These are phyloP conservation scores for Auricularia sp. DNA, from an alignment of 768 basidiomycete species.

Conservation along the genomic window DNA sequence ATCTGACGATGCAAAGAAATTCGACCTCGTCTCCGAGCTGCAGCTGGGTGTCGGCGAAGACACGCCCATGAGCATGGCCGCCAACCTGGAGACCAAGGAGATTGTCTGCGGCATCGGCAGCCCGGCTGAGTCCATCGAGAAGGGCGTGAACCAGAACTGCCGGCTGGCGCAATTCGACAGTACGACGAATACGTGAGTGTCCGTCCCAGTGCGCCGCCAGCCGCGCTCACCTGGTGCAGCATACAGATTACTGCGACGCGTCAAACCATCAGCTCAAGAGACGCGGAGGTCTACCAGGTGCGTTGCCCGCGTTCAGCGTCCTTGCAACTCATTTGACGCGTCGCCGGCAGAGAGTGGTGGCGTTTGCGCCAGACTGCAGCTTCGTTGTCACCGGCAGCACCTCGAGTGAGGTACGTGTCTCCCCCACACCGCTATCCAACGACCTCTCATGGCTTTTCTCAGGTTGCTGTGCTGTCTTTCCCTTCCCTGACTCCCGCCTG, in stretches of 20 bases:
- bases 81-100: conserved; percentile 47
- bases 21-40: conserved; percentile 55
- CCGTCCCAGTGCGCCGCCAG: not conserved
- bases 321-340: conserved; percentile 8
- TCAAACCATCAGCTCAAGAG: conserved; percentile 51
- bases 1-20: conserved; percentile 32
- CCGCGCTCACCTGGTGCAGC: conserved; percentile 25
- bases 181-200: conserved; percentile 38
- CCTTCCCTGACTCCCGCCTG: conserved; percentile 41
- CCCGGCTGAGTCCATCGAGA: conserved; percentile 44
- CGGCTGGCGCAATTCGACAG: conserved; percentile 54
- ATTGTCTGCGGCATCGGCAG: conserved; percentile 87
- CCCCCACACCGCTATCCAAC: conserved; percentile 8
- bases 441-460: conserved; percentile 13
- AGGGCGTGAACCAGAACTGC: conserved; percentile 76
- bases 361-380: conserved; percentile 58
- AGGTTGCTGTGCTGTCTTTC: conserved; percentile 60
- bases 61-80: conserved; percentile 92
- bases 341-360: conserved; percentile 70
- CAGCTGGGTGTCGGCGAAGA: conserved; percentile 78
- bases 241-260: conserved; percentile 39
- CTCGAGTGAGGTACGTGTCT: conserved; percentile 46
- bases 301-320: conserved; percentile 8
- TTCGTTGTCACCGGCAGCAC: conserved; percentile 62
- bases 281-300: conserved; percentile 80